These are phyloP conservation scores for Colletotrichum spaethianum DNA, from an alignment of 2,329 filamentous ascomycete species.

Conservation along the genomic window DNA sequence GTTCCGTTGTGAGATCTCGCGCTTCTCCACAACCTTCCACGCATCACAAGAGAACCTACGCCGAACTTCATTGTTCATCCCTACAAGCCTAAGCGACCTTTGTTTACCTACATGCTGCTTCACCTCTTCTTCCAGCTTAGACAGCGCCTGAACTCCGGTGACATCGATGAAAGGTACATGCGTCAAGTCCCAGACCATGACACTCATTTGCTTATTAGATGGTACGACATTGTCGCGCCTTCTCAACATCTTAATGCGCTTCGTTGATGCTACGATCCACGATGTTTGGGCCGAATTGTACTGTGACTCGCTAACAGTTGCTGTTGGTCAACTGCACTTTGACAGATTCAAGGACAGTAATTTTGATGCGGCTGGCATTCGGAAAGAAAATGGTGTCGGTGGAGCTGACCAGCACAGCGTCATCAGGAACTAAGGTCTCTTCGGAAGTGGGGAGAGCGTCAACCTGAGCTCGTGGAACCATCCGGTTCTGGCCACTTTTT, in stretches of 20 bases:
- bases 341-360: slow-evolving; percentile 63
- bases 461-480: slow-evolving; percentile 48
- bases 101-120: slow-evolving; percentile 62
- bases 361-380: slow-evolving; percentile 69
- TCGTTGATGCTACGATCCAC: slow-evolving; percentile 68
- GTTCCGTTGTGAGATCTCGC: slow-evolving; percentile 47
- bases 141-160: slow-evolving; percentile 65
- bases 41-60: slow-evolving; percentile 55
- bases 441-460: slow-evolving; percentile 40
- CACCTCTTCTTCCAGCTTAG: slow-evolving; percentile 63
- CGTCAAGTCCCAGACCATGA: slow-evolving; percentile 67
- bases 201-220: slow-evolving; percentile 55
- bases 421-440: slow-evolving; percentile 55
- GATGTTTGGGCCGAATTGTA: slow-evolving; percentile 58
- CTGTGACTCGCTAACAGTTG: slow-evolving; percentile 56
- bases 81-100: slow-evolving; percentile 63
- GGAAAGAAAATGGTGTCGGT: slow-evolving; percentile 72
- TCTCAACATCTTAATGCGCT: slow-evolving; percentile 62
- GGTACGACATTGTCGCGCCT: slow-evolving; percentile 53
- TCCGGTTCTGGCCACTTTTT: slow-evolving; percentile 45
- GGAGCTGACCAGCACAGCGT: slow-evolving; percentile 70
- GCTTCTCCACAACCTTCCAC: slow-evolving; percentile 51
- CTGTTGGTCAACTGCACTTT: slow-evolving; percentile 58
- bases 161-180: slow-evolving; percentile 68
- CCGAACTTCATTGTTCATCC: slow-evolving; percentile 58